phyloP scores from a whole-genome alignment of 495 filamentous ascomycete genomes.

The Haplographium delicatum region DNA sequence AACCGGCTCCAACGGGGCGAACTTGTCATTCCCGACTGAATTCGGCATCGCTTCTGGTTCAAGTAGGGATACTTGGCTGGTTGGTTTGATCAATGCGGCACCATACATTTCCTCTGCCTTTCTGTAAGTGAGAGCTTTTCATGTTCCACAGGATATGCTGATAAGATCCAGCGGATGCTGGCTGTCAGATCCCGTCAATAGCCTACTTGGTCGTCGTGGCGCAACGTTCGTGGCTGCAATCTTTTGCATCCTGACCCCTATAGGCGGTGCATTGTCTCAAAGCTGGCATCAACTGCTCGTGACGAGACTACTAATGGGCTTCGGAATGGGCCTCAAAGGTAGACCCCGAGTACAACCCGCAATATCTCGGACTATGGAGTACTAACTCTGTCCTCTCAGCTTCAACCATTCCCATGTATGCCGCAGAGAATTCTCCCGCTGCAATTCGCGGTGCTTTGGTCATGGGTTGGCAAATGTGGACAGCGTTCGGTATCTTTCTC shows the following conservation, averaged over 20 bases:
- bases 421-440: conserved; percentile 76
- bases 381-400: too few species aligned
- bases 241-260: conserved; percentile 35
- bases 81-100: conserved; percentile 54
- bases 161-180: conserved; percentile 30
- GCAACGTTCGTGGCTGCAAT: conserved; percentile 53
- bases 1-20: conserved; percentile 20
- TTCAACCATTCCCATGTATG: conserved; percentile 57
- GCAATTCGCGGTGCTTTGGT: conserved; percentile 69
- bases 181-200: conserved; percentile 63
- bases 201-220: conserved; percentile 57
- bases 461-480: conserved; percentile 87
- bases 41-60: conserved; percentile 27
- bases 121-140: conserved; percentile 29
- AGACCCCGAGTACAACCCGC: too few species aligned
- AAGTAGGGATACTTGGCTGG: conserved; percentile 45
- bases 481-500: conserved; percentile 53
- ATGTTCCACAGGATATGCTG: conserved; percentile 23
- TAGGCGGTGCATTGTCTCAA: conserved; percentile 59
- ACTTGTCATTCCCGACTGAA: conserved; percentile 11
- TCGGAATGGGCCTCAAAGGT: conserved; percentile 63
- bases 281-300: conserved; percentile 58
- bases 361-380: too few species aligned
- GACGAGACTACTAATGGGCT: conserved; percentile 64
- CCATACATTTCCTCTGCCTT: conserved; percentile 43